A percentile compares a stretch with the other conserved stretches of the same genome.
These are phyloP conservation scores for Candida alai DNA, from an alignment of 805 yeast species.

Conservation along the genomic window DNA sequence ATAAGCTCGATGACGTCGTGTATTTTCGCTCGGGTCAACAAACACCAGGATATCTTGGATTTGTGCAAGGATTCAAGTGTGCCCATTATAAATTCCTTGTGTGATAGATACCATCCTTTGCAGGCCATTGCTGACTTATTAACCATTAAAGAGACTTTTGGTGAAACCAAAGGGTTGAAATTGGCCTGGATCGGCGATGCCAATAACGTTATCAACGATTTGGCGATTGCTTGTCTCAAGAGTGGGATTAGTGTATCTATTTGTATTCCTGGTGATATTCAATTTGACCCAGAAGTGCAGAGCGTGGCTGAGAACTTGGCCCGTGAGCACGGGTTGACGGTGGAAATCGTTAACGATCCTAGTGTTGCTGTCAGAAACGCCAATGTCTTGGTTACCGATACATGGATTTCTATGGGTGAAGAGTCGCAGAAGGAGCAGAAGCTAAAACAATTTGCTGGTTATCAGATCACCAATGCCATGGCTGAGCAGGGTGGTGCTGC, in stretches of 20 bases:
- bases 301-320: conserved; percentile 53
- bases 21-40: conserved; percentile 91
- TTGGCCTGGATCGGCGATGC: conserved; percentile 97
- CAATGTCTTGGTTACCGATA: conserved; percentile 87
- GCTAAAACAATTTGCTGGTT: conserved; percentile 78
- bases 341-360: conserved; percentile 70
- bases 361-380: conserved; percentile 68
- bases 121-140: conserved; percentile 91
- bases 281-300: conserved; percentile 54
- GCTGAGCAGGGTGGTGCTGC: conserved; percentile 56
- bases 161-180: conserved; percentile 57
- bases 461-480: conserved; percentile 73
- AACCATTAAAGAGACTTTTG: conserved; percentile 79
- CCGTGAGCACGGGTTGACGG: conserved; percentile 35
- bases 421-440: conserved; percentile 72
- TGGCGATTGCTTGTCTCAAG: conserved; percentile 82
- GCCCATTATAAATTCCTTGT: conserved; percentile 89
- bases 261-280: conserved; percentile 78
- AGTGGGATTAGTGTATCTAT: conserved; percentile 78
- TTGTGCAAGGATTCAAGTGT: conserved; percentile 76
- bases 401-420: conserved; percentile 98
- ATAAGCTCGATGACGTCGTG: conserved; percentile 96
- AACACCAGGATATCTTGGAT: conserved; percentile 76
- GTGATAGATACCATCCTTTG: conserved; percentile 91
- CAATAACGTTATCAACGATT: conserved; percentile 91